Percentiles rank a stretch among this genome's conserved stretches.
phyloP scores from a whole-genome alignment of 768 basidiomycete genomes.

The Gymnopilus dilepis region DNA sequence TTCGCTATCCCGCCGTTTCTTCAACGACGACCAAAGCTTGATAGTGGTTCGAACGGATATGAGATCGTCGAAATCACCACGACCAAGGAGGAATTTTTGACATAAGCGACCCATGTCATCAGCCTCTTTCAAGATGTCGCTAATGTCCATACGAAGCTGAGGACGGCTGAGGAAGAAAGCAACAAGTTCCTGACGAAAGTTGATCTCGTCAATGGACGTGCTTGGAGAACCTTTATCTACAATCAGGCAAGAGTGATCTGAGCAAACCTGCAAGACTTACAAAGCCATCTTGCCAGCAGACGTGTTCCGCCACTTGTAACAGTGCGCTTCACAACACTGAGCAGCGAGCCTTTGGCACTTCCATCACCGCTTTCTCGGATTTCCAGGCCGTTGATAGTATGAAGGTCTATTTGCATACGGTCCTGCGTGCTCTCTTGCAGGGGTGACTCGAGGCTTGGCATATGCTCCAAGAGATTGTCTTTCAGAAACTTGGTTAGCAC shows the following conservation, averaged over 20 bases:
- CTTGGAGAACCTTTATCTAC: conserved; percentile 75
- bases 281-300: conserved; percentile 75
- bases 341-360: conserved; percentile 71
- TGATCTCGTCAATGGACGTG: conserved; percentile 74
- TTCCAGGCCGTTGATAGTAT: conserved; percentile 89
- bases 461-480: conserved; percentile 75
- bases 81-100: conserved; percentile 74
- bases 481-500: conserved; percentile 70
- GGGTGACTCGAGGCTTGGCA: conserved; percentile 67
- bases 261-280: conserved; percentile 47
- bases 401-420: conserved; percentile 89
- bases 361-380: conserved; percentile 81
- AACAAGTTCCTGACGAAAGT: conserved; percentile 77
- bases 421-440: conserved; percentile 55
- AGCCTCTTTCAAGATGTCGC: conserved; percentile 54
- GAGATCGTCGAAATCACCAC: conserved; percentile 71
- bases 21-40: conserved; percentile 59
- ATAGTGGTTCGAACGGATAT: conserved; percentile 68
- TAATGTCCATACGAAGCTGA: conserved; percentile 69
- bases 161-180: conserved; percentile 66
- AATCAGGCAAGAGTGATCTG: conserved; percentile 17
- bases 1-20: conserved; percentile 59
- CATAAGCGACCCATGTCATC: conserved; percentile 80
- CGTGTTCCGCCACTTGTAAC: conserved; percentile 79
- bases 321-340: conserved; percentile 79